phyloP scores from a whole-genome alignment of 192 early-diverging fungal species.

The Rhizoclosmatium sp. region DNA sequence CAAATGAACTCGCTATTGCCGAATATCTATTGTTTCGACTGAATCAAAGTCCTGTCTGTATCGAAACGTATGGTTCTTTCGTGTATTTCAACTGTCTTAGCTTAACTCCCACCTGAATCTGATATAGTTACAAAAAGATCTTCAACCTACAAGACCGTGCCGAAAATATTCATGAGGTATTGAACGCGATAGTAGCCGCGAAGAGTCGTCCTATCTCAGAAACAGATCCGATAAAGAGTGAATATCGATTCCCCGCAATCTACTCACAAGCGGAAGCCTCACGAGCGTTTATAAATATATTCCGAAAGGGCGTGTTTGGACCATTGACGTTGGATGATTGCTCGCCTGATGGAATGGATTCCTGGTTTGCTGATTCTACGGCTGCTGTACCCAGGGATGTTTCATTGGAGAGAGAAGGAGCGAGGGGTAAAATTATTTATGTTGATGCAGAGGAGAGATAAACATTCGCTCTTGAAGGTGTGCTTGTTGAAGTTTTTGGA shows the following conservation, averaged over 20 bases:
- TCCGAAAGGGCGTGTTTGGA: constrained; percentile 85
- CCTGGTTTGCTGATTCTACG: background rate
- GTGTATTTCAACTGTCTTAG: too few relatives aligned
- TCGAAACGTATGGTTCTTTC: constrained; percentile 37
- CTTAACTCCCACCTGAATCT: too few relatives aligned
- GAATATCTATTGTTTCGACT: constrained; percentile 91
- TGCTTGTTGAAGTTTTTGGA: too few relatives aligned
- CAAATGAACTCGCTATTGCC: constrained; percentile 82
- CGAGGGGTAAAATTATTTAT: background rate
- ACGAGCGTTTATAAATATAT: constrained; percentile 76
- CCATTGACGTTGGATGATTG: constrained; percentile 83
- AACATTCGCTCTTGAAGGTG: too few relatives aligned
- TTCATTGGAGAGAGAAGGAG: background rate
- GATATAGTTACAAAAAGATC: too few relatives aligned
- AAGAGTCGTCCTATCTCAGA: too few relatives aligned
- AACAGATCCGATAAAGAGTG: too few relatives aligned
- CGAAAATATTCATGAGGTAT: background rate
- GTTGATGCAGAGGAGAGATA: background rate
- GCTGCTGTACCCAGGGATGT: background rate
- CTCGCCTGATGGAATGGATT: constrained; percentile 27
- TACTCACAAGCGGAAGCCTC: constrained; percentile 54
- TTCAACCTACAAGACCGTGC: background rate
- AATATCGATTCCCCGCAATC: too few relatives aligned
- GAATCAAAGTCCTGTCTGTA: constrained; percentile 52
- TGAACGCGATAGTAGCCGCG: background rate